Evolutionary conservation across 106 monocot species (phyloP).

Genomic region (Acanthochlamys bracteata): DNA sequence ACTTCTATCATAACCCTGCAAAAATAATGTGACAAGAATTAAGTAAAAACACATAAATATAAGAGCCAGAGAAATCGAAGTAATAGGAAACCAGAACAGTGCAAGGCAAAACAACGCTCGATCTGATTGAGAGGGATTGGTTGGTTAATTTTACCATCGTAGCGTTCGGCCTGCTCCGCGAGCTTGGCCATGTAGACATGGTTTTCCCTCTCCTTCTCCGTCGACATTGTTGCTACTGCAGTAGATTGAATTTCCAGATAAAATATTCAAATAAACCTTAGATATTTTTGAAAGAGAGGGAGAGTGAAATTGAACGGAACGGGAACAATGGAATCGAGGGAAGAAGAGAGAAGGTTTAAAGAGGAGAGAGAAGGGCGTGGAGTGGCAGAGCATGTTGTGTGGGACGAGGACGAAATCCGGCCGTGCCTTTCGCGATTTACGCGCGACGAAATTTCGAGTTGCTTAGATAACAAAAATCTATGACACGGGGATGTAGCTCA

Average conservation of each 20-base stretch:
- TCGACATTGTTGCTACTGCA: slow-evolving; percentile 1
- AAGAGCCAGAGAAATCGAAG: neutral
- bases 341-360: neutral
- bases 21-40: no score
- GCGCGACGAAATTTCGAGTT: neutral
- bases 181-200: slow-evolving; percentile 44
- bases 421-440: slow-evolving; percentile 1
- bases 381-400: slow-evolving; percentile 10
- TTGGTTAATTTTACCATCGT: slow-evolving; percentile 24
- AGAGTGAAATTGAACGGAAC: neutral
- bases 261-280: slow-evolving; percentile 3
- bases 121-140: neutral
- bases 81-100: neutral
- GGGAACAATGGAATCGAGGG: neutral
- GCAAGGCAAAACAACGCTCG: neutral
- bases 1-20: no score
- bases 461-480: no score
- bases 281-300: neutral
- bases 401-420: slow-evolving; percentile 1
- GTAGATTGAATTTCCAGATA: neutral
- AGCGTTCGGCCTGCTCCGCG: slow-evolving; percentile 49
- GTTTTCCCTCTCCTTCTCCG: slow-evolving; percentile 34
- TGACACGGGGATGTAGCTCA: slow-evolving; percentile 51
- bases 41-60: no score
- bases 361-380: neutral